phyloP scores from a whole-genome alignment of 345 rosid species.

The Heritiera littoralis region DNA sequence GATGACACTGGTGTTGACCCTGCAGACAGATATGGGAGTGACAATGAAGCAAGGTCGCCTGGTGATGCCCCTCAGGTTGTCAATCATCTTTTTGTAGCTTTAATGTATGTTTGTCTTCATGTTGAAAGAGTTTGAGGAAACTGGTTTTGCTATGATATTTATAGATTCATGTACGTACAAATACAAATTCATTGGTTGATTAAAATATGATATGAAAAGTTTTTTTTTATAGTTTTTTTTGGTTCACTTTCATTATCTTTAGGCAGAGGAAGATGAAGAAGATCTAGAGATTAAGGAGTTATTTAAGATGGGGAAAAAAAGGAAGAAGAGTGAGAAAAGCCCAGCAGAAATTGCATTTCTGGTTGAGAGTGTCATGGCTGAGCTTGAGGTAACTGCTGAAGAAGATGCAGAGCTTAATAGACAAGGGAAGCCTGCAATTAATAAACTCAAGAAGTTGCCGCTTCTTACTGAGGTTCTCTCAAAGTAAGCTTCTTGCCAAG shows the following conservation, averaged over 20 bases:
- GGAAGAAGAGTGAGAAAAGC: conserved; percentile 81
- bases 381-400: conserved; percentile 92
- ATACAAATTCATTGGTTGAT: neutral
- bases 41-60: conserved; percentile 58
- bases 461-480: conserved; percentile 91
- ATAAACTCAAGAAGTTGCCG: conserved; percentile 88
- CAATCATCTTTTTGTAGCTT: conserved; percentile 25
- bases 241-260: neutral
- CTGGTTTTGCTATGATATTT: neutral
- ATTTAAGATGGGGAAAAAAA: conserved; percentile 85
- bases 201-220: conserved; percentile 5
- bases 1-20: conserved; percentile 94
- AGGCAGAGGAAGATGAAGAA: conserved; percentile 95
- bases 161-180: neutral
- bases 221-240: neutral
- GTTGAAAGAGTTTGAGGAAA: neutral
- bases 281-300: conserved; percentile 83
- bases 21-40: conserved; percentile 71
- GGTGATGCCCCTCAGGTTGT: conserved; percentile 78
- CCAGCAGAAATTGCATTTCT: conserved; percentile 86
- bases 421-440: conserved; percentile 85
- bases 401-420: conserved; percentile 89
- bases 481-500: conserved; percentile 56
- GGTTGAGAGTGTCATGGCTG: conserved; percentile 96
- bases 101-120: neutral